These are phyloP conservation scores for Buddleja alternifolia DNA, from an alignment of 257 asterid species.

Conservation along the genomic window DNA sequence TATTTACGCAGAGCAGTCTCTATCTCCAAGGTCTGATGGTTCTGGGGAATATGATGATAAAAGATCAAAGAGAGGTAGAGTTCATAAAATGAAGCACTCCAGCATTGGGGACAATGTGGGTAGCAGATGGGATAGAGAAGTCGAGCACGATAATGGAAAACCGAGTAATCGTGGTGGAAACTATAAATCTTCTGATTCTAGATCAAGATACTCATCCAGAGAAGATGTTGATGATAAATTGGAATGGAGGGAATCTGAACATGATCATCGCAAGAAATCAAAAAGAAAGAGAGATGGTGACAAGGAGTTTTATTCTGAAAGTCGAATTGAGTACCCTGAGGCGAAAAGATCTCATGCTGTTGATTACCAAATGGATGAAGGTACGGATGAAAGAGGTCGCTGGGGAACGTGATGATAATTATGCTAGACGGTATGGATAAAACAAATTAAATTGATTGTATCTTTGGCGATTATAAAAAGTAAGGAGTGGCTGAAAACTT, in stretches of 20 bases:
- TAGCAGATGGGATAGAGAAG: slow-evolving; percentile 32
- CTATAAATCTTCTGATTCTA: slow-evolving; percentile 27
- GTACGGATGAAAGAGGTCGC: slow-evolving; percentile 48
- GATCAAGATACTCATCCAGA: slow-evolving; percentile 28
- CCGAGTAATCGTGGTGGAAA: slow-evolving; percentile 21
- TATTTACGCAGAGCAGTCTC: slow-evolving; percentile 29
- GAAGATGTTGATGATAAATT: slow-evolving; percentile 18
- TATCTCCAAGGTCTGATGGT: slow-evolving; percentile 29
- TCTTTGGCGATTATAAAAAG: not conserved
- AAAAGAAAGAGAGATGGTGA: slow-evolving; percentile 37
- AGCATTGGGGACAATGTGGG: slow-evolving; percentile 25
- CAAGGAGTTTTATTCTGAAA: slow-evolving; percentile 26
- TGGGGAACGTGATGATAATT: slow-evolving; percentile 36
- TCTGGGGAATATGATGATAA: slow-evolving; percentile 34
- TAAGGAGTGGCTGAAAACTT: slow-evolving; percentile 5
- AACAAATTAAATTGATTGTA: not conserved
- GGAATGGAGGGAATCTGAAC: slow-evolving; percentile 12
- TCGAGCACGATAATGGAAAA: slow-evolving; percentile 24
- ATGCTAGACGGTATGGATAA: not conserved
- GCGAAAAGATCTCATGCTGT: slow-evolving; percentile 18
- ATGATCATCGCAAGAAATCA: slow-evolving; percentile 24
- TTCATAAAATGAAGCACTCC: slow-evolving; percentile 22
- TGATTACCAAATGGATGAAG: slow-evolving; percentile 31
- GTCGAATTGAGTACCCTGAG: not conserved
- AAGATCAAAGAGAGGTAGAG: slow-evolving; percentile 23